A percentile compares a stretch with the other conserved stretches of the same genome.
phyloP scores from a whole-genome alignment of 768 basidiomycete genomes.

The Brasilioporus rufonigricans region DNA sequence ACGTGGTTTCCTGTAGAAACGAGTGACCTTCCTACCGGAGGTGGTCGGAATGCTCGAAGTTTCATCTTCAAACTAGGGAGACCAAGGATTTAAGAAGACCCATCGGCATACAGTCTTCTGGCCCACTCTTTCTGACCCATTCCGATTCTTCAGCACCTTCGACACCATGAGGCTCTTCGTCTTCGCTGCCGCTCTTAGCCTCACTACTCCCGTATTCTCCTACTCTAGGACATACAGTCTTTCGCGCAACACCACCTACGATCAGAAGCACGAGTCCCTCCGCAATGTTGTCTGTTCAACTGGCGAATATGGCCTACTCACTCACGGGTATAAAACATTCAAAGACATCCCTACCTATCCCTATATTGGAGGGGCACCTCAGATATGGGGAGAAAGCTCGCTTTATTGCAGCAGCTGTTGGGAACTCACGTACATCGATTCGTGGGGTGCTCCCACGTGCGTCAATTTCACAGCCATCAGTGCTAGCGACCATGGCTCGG shows the following conservation, averaged over 20 bases:
- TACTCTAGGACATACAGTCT: conserved; percentile 19
- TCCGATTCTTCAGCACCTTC: background rate
- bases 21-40: background rate
- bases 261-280: conserved; percentile 40
- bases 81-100: background rate
- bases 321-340: background rate
- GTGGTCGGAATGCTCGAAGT: background rate
- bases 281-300: conserved; percentile 47
- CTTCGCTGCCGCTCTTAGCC: background rate
- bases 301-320: conserved; percentile 39
- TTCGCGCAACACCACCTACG: conserved; percentile 50
- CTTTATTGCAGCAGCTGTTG: conserved; percentile 59
- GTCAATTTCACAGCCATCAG: conserved; percentile 56
- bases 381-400: conserved; percentile 49
- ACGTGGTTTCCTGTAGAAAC: background rate
- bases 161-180: conserved; percentile 8
- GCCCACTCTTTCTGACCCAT: background rate
- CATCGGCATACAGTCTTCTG: too few species aligned
- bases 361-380: conserved; percentile 53
- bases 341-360: conserved; percentile 17
- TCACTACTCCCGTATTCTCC: conserved; percentile 4
- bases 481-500: background rate
- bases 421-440: conserved; percentile 45
- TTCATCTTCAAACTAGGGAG: conserved; percentile 24
- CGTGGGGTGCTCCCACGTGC: conserved; percentile 28